These are phyloP conservation scores for Dendrocalamus latiflorus DNA, from an alignment of 202 grass and related monocot species.

Conservation along the genomic window DNA sequence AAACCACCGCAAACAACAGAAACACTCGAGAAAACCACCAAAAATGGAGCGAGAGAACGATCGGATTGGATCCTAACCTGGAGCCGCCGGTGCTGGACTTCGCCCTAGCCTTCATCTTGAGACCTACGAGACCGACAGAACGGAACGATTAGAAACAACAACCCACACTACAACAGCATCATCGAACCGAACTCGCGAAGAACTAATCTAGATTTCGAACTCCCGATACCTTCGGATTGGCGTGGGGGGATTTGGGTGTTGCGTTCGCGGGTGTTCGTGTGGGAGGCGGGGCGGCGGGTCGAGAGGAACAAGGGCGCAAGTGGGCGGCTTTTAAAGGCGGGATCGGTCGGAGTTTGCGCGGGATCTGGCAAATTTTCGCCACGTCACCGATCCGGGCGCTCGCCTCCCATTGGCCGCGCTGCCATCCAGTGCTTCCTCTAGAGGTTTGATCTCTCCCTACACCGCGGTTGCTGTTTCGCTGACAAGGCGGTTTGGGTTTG, in stretches of 20 bases:
- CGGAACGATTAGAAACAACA: background rate
- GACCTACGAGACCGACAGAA: slow-evolving; percentile 18
- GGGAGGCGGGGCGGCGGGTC: slow-evolving; percentile 6
- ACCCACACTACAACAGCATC: background rate
- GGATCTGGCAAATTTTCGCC: slow-evolving; percentile 45
- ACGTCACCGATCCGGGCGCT: slow-evolving; percentile 72
- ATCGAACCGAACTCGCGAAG: background rate
- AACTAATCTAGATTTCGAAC: background rate
- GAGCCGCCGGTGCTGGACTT: slow-evolving; percentile 34
- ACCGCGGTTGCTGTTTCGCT: background rate
- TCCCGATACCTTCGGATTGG: slow-evolving; percentile 8
- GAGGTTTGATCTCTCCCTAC: background rate
- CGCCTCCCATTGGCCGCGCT: slow-evolving; percentile 38
- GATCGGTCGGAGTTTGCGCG: slow-evolving; percentile 43
- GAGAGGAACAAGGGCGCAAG: background rate
- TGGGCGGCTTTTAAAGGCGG: slow-evolving; percentile 47
- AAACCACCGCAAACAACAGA: background rate
- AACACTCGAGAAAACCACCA: background rate
- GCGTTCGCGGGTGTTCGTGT: background rate
- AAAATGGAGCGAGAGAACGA: background rate
- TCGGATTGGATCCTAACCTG: slow-evolving; percentile 14
- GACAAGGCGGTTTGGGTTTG: background rate
- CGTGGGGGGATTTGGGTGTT: background rate
- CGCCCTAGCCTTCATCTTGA: slow-evolving; percentile 61
- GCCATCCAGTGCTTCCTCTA: background rate